Percentiles rank a stretch among this genome's conserved stretches.
phyloP scores from a whole-genome alignment of 108 stramenopile genomes.

The Cyclotella choctawhatcheeana region DNA sequence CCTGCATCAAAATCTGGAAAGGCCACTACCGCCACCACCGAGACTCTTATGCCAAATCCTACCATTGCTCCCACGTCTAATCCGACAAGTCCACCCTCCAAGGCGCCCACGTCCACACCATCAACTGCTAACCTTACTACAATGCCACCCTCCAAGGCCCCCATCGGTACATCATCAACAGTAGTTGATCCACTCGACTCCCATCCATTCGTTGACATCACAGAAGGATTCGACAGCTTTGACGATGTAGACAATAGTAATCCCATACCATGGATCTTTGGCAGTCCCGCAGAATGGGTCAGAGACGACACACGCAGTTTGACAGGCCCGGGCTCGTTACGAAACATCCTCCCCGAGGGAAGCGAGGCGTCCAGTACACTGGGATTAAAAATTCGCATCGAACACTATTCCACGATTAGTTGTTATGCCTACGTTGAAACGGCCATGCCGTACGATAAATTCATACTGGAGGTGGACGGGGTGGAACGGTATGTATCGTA shows the following conservation, averaged over 20 bases:
- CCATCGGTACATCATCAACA: neutral
- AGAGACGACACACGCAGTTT: neutral
- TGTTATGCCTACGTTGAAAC: constrained; percentile 10
- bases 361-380: neutral
- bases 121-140: neutral
- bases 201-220: neutral
- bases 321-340: neutral
- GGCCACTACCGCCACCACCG: neutral
- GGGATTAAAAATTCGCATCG: neutral
- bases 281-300: neutral
- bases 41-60: neutral
- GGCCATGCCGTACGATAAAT: constrained; percentile 10
- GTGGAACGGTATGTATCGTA: neutral
- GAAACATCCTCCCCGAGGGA: neutral
- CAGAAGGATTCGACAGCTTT: neutral
- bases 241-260: constrained; percentile 1
- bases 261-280: constrained; percentile 13
- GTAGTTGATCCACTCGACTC: neutral
- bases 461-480: neutral
- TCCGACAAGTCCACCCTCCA: neutral
- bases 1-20: neutral
- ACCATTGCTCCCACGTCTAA: neutral
- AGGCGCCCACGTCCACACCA: neutral
- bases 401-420: neutral
- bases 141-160: no score